A percentile compares a stretch with the other conserved stretches of the same genome.
Evolutionary conservation across 2,329 filamentous ascomycete species (phyloP).

Genomic region (Aspergillus aculeatinus): DNA sequence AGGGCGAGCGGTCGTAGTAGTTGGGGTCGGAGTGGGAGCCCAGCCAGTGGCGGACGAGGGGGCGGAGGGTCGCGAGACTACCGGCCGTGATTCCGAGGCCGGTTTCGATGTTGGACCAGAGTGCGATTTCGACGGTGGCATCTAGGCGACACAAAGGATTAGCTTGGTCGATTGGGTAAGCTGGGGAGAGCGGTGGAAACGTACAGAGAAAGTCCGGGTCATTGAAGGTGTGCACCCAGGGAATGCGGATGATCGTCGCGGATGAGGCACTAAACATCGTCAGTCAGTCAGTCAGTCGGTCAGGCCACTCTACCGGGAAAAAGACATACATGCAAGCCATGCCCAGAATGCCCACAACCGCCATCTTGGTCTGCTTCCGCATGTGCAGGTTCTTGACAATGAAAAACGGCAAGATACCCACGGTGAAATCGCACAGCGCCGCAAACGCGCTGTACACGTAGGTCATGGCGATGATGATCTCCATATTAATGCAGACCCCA

Average conservation of each 20-base stretch:
- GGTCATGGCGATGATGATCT: slow-evolving; percentile 35
- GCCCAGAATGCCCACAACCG: slow-evolving; percentile 52
- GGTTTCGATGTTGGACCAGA: slow-evolving; percentile 39
- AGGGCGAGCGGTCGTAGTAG: slow-evolving; percentile 18
- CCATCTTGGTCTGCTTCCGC: slow-evolving; percentile 51
- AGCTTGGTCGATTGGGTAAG: not conserved
- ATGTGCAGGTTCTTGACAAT: slow-evolving; percentile 59
- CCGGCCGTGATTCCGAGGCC: slow-evolving; percentile 46
- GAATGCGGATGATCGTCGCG: slow-evolving; percentile 47
- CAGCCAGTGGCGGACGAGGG: slow-evolving; percentile 42
- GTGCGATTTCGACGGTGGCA: slow-evolving; percentile 46
- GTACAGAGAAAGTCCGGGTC: slow-evolving; percentile 39
- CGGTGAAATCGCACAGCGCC: slow-evolving; percentile 51
- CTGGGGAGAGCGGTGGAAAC: slow-evolving; percentile 1
- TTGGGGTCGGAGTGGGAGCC: slow-evolving; percentile 21
- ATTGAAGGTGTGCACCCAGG: slow-evolving; percentile 40
- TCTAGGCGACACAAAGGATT: slow-evolving; percentile 18
- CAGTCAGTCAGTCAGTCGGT: not conserved
- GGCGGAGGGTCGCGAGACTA: slow-evolving; percentile 50
- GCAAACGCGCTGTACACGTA: slow-evolving; percentile 36
- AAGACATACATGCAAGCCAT: slow-evolving; percentile 48
- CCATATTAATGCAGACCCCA: slow-evolving; percentile 44
- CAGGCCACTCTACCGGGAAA: slow-evolving; percentile 2
- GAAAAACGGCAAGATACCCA: slow-evolving; percentile 54
- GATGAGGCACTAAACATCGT: slow-evolving; percentile 40